A percentile compares a stretch with the other conserved stretches of the same genome.
These are phyloP conservation scores for Exophiala sideris DNA, from an alignment of 2,329 filamentous ascomycete genomes.

Conservation along the genomic window DNA sequence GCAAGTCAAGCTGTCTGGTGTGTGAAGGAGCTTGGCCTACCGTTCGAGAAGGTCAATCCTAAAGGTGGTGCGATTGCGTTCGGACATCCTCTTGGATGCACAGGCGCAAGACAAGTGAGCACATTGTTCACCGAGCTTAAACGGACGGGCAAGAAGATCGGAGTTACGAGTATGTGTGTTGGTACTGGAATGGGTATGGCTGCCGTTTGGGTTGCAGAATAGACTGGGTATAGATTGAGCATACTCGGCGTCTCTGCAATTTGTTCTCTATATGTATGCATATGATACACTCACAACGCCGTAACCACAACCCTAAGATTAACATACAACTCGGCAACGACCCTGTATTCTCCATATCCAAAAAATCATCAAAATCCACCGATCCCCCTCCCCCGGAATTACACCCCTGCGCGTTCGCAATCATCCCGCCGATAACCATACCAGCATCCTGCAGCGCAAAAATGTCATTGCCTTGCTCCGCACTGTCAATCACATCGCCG, in stretches of 20 bases:
- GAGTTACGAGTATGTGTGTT: slow-evolving; percentile 93
- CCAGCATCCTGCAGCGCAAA: slow-evolving; percentile 9
- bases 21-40: slow-evolving; percentile 79
- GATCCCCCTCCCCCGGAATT: slow-evolving; percentile 4
- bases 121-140: slow-evolving; percentile 87
- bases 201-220: slow-evolving; percentile 92
- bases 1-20: slow-evolving; percentile 94
- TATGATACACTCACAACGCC: neutral
- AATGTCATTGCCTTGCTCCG: slow-evolving; percentile 10
- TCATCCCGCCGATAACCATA: slow-evolving; percentile 6
- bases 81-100: slow-evolving; percentile 87
- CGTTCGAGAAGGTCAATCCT: slow-evolving; percentile 86
- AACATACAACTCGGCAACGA: slow-evolving; percentile 10
- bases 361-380: slow-evolving; percentile 7
- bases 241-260: neutral
- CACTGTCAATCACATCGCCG: slow-evolving; percentile 6
- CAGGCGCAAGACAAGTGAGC: slow-evolving; percentile 87
- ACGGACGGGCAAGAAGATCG: slow-evolving; percentile 78
- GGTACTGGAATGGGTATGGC: slow-evolving; percentile 97
- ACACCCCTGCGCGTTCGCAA: slow-evolving; percentile 5
- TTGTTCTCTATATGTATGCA: neutral
- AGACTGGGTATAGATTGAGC: slow-evolving; percentile 34
- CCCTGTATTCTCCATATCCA: slow-evolving; percentile 6
- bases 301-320: neutral
- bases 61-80: slow-evolving; percentile 97